phyloP scores from a whole-genome alignment of 306 rosid species.

The Pyrus communis region DNA sequence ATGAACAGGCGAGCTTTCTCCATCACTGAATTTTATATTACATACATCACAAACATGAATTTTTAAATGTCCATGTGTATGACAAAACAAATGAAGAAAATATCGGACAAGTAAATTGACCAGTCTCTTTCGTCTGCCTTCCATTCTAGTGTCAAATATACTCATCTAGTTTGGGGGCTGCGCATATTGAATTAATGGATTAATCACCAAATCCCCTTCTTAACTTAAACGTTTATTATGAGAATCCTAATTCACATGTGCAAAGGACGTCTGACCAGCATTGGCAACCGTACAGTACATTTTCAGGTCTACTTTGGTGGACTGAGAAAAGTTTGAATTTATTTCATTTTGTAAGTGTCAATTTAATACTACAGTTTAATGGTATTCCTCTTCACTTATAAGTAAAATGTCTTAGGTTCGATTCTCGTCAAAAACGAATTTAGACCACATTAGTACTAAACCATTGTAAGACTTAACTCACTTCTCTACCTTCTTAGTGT shows the following conservation, averaged over 20 bases:
- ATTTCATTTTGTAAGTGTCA: no score
- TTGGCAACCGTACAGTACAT: not conserved
- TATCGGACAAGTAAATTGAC: not conserved
- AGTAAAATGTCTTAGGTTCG: fast-evolving
- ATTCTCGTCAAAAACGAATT: fast-evolving
- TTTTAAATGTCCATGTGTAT: not conserved
- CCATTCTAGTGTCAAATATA: not conserved
- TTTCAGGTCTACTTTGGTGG: not conserved
- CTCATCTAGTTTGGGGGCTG: not conserved
- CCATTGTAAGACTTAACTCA: no score
- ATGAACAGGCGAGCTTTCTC: not conserved
- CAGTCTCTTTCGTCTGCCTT: not conserved
- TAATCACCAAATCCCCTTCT: not conserved
- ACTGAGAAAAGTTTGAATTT: not conserved
- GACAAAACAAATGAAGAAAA: not conserved
- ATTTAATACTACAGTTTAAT: fast-evolving
- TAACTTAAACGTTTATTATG: not conserved
- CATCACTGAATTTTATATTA: not conserved
- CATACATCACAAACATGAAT: not conserved
- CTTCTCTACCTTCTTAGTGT: fast-evolving
- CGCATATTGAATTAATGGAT: not conserved
- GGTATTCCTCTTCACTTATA: fast-evolving
- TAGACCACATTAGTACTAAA: no score
- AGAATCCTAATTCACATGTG: not conserved
- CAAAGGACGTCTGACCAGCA: not conserved